Base-by-base conservation (phyloP, 2,329 filamentous ascomycete genomes). In the Fusarium fracticaudum region DNA sequence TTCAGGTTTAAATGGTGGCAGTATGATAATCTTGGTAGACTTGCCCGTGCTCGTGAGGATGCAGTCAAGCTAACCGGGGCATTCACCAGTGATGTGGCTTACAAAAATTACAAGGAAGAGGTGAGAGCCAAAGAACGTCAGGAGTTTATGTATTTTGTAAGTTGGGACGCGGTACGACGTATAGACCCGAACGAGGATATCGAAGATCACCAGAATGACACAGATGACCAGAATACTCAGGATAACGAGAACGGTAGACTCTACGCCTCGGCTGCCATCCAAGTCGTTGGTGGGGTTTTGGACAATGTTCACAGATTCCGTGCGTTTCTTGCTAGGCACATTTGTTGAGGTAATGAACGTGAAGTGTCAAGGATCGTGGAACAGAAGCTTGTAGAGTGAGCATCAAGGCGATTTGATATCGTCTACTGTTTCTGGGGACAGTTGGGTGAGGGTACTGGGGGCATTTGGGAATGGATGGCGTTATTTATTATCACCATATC, bases 151-250 rank as follows among this genome's bases (percentile, higher is more conserved):
- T 37, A 37, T 37, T 17, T 18, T 37, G 17, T 18, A 37, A 18
- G 15, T 5, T 37, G 35, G 35, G 35, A 37, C 17, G 17, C 0
- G 35, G 8, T 18, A 37, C 35, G 35, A 37, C 35, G 15, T 37
- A 18, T 37, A 37, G 35, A 37, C 15, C 8, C 0, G 35, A 1
- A 0, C 35, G 0, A 37, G 17, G 15, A 37, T 17, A 37, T 18
- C 7, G 33, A 17, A 35, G 33, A 35, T 0, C 14, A 35, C 35
- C 35, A 10, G 0, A 17, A 0, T 35, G 33, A 15, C 33, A 35
- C 33, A 35, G 33, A 35, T 18, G 17, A 18, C 35, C 8, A 37
- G 35, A 1, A 37, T 18, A 37, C 1, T 18, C 35, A 37, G 35
- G 35, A 37, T 18, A 37, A 6, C 35, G 15, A 37, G 17, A 18